phyloP scores from a whole-genome alignment of 1,284 basidiomycete species.

The Boletus nobilissimus region DNA sequence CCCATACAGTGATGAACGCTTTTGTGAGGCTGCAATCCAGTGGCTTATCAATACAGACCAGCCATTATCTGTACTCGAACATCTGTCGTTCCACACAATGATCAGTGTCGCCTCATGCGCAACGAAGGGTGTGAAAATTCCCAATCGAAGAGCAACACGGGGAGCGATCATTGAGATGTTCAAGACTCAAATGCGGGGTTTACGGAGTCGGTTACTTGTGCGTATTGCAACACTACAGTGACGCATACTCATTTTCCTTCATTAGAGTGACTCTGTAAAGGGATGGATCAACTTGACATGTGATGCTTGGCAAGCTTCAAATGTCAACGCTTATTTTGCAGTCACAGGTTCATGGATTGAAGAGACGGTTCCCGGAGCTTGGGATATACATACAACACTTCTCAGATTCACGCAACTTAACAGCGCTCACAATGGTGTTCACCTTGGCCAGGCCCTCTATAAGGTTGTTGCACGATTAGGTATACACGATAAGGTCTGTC shows the following conservation, averaged over 20 bases:
- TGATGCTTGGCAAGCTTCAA: not conserved
- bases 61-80: no score
- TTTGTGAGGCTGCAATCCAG: not conserved
- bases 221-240: no score
- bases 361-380: not conserved
- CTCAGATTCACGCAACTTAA: not conserved
- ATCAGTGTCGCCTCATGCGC: no score
- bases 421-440: not conserved
- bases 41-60: not conserved
- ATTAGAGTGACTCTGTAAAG: not conserved
- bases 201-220: no score
- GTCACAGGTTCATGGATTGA: not conserved
- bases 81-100: no score
- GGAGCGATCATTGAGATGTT: no score
- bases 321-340: not conserved
- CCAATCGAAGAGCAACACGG: no score
- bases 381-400: not conserved
- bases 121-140: no score
- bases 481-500: not conserved
- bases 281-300: not conserved
- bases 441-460: not conserved
- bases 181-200: no score
- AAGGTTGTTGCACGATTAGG: not conserved
- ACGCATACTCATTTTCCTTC: no score
- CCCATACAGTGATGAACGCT: not conserved